A percentile compares a stretch with the other conserved stretches of the same genome.
Evolutionary conservation across 2,329 filamentous ascomycete species (phyloP).

Genomic region (Ceratocystis lukuohia): DNA sequence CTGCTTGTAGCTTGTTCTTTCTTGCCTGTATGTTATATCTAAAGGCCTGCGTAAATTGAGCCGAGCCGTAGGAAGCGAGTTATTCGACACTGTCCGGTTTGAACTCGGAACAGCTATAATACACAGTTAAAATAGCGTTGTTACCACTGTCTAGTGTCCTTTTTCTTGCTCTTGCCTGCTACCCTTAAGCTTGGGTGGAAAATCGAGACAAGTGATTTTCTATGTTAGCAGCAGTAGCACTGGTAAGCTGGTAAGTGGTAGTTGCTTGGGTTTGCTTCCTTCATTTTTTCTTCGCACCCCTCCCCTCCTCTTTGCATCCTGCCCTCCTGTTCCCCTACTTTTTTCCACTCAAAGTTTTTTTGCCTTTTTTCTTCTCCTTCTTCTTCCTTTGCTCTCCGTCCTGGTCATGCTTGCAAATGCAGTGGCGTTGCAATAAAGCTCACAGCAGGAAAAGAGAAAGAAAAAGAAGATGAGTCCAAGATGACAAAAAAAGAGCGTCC

Average conservation of each 20-base stretch:
- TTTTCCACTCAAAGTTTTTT: neutral
- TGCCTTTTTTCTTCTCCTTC: neutral
- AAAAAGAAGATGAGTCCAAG: neutral
- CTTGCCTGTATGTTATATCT: neutral
- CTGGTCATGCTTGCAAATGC: neutral
- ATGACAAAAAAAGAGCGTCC: neutral
- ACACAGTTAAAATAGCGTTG: neutral
- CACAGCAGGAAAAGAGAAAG: neutral
- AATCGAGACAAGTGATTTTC: neutral
- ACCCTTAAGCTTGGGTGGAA: neutral
- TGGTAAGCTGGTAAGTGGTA: slow-evolving; percentile 3
- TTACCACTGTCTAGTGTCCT: neutral
- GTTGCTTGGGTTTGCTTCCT: neutral
- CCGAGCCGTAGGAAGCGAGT: neutral
- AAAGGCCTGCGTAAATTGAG: neutral
- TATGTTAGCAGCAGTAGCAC: neutral
- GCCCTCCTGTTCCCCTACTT: neutral
- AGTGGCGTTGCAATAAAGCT: neutral
- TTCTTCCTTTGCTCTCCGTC: neutral
- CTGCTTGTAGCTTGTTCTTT: neutral
- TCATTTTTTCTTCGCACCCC: neutral
- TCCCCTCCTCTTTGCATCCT: neutral
- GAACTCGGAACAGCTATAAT: neutral
- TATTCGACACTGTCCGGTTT: neutral
- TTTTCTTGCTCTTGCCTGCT: neutral